Conservation (phyloP, 2,329 filamentous ascomycete species). For the Ceratocystis papillata region DNA sequence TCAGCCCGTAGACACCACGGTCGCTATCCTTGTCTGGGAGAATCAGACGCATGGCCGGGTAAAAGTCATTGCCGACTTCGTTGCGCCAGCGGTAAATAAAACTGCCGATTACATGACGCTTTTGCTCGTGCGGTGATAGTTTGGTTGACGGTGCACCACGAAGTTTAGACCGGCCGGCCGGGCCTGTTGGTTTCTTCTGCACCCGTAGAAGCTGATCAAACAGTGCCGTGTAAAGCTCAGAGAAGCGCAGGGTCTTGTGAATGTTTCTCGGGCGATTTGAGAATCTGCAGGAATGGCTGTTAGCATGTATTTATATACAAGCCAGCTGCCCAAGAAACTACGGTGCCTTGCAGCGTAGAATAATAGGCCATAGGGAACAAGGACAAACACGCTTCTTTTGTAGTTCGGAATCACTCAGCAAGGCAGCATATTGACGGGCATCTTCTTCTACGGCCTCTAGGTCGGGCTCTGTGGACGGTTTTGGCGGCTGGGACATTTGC, state of each 20-base stretch:
- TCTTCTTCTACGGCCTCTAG: conserved; percentile 41
- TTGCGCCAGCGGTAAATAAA: conserved; percentile 82
- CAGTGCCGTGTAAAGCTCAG: conserved; percentile 61
- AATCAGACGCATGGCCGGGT: conserved; percentile 82
- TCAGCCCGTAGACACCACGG: conserved; percentile 83
- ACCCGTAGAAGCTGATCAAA: conserved; percentile 75
- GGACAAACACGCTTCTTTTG: conserved; percentile 35
- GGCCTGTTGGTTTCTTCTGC: conserved; percentile 60
- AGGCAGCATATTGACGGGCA: conserved; percentile 39
- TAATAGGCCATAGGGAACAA: neutral
- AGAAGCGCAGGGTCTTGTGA: conserved; percentile 68
- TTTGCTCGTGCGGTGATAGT: conserved; percentile 62
- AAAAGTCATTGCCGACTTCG: conserved; percentile 85
- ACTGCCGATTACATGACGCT: conserved; percentile 67
- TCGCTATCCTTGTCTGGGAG: conserved; percentile 88
- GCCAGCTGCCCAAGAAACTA: neutral
- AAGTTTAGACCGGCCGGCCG: conserved; percentile 32
- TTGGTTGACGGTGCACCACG: conserved; percentile 48
- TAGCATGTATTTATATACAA: conserved; percentile 21
- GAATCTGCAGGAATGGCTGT: conserved; percentile 46
- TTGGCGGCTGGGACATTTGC: neutral
- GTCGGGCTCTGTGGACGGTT: conserved; percentile 27
- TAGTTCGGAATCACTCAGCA: conserved; percentile 35
- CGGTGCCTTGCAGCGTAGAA: neutral
- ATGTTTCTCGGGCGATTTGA: conserved; percentile 74